Conservation (phyloP, 1,284 basidiomycete species). For the Apiotrichum gracile region DNA sequence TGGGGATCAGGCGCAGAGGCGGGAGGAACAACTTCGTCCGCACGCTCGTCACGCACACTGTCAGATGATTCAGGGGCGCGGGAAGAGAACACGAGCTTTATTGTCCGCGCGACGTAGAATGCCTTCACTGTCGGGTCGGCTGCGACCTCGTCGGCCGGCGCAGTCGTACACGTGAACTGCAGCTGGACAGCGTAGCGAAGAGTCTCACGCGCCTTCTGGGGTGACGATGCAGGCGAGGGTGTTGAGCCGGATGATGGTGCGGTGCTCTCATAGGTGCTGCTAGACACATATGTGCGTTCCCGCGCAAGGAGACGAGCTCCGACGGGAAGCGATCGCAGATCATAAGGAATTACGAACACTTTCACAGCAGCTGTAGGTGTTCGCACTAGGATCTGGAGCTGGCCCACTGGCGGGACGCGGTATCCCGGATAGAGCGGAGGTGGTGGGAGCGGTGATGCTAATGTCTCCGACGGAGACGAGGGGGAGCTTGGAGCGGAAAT, state of each 20-base stretch:
- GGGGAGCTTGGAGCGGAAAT: neutral
- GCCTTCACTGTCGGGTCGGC: constrained; percentile 3
- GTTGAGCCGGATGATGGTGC: neutral
- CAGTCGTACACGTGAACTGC: constrained; percentile 41
- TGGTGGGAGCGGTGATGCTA: neutral
- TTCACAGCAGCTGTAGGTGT: constrained; percentile 49
- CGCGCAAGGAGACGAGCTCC: constrained; percentile 40
- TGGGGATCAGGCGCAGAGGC: neutral
- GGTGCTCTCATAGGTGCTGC: neutral
- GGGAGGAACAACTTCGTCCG: constrained; percentile 38
- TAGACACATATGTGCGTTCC: constrained; percentile 36
- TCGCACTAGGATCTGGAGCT: constrained; percentile 52
- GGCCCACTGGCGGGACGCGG: constrained; percentile 49
- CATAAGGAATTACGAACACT: constrained; percentile 52
- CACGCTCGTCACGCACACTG: constrained; percentile 29
- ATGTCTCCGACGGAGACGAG: neutral
- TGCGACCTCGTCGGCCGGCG: neutral
- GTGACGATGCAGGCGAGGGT: neutral
- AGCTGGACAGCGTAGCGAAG: constrained; percentile 49
- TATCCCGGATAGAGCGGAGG: constrained; percentile 51
- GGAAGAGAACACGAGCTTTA: constrained; percentile 40
- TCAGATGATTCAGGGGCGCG: constrained; percentile 22
- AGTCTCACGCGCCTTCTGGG: constrained; percentile 8
- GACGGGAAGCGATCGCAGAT: constrained; percentile 44
- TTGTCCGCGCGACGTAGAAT: constrained; percentile 37